Conservation (phyloP, 208 protist species). For the Acanthamoeba lenticulata region DNA sequence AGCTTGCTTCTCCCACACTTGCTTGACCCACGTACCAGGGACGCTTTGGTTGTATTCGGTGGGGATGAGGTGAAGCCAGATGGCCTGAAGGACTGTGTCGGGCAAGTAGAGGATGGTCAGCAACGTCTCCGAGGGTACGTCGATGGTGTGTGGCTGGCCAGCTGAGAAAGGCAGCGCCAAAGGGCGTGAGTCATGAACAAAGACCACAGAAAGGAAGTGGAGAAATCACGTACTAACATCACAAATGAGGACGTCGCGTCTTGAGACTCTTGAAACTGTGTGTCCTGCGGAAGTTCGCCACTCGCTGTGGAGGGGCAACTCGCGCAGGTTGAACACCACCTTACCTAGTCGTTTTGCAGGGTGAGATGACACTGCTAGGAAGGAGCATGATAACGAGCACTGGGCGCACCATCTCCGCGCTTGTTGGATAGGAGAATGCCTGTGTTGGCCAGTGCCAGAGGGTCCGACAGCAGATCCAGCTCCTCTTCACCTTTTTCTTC, state of each 20-base stretch:
- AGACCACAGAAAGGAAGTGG: background rate
- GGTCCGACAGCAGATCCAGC: background rate
- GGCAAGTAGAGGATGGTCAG: slow-evolving; percentile 19
- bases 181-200: background rate
- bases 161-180: background rate
- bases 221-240: background rate
- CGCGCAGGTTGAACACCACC: slow-evolving; percentile 19
- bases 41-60: background rate
- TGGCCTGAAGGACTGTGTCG: background rate
- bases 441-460: background rate
- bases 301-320: slow-evolving; percentile 36
- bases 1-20: background rate
- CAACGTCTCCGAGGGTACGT: background rate
- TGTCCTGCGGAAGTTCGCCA: slow-evolving; percentile 18
- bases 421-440: background rate
- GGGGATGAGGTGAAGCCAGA: background rate
- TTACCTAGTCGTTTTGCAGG: background rate
- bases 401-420: background rate
- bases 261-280: background rate
- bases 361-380: too few species aligned
- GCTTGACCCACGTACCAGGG: background rate
- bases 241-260: background rate
- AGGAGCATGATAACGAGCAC: too few species aligned
- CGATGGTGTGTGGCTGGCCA: background rate
- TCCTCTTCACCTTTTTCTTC: slow-evolving; percentile 6